Conservation (phyloP, 73 alveolate genomes). For the Paramecium octaurelia region DNA sequence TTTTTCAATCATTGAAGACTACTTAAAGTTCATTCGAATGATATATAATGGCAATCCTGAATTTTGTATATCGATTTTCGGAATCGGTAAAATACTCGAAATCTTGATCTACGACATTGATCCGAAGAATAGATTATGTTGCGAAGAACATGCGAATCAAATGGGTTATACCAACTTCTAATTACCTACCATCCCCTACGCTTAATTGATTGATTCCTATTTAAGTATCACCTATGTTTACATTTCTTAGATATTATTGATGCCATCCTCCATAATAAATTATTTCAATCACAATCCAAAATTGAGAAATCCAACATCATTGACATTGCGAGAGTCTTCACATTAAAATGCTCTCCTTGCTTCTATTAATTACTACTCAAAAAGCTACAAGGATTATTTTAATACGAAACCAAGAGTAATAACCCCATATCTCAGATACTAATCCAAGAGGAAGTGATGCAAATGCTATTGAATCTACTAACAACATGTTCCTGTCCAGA, state of each 20-base stretch:
- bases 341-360: conserved; percentile 22
- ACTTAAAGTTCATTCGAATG: not conserved
- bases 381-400: not conserved
- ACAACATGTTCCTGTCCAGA: conserved; percentile 50
- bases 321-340: conserved; percentile 22
- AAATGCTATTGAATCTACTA: conserved; percentile 7
- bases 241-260: not conserved
- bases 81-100: not conserved
- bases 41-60: conserved; percentile 24
- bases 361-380: not conserved
- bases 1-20: not conserved
- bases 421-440: conserved; percentile 6
- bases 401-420: not conserved
- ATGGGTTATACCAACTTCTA: conserved; percentile 14
- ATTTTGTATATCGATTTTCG: not conserved
- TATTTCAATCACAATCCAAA: not conserved
- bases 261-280: not conserved
- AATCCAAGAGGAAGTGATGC: not conserved
- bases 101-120: conserved; percentile 20
- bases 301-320: not conserved
- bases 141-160: conserved; percentile 40
- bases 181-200: not conserved
- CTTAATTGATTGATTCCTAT: not conserved
- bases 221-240: not conserved
- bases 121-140: conserved; percentile 39